Base-by-base conservation (phyloP, 345 rosid genomes). In the Gossypium stocksii region DNA sequence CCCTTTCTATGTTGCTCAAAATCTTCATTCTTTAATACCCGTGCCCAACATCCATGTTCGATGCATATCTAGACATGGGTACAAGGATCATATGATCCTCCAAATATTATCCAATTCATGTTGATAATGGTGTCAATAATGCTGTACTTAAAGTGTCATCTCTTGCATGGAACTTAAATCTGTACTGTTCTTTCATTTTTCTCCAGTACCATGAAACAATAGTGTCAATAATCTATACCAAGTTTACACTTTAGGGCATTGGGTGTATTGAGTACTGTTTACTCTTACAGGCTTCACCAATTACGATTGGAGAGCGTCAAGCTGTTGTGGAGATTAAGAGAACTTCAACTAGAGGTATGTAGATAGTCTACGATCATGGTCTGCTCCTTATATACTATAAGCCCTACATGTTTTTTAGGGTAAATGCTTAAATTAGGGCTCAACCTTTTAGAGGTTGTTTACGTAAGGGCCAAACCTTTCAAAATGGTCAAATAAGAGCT, bases 251-350 rank as follows among this genome's bases (percentile, higher is more conserved):
- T 66, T 45, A 22, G 19, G 49, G 34, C 71, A 22, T 44, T 66
- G 38, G 70, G 6, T 49, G n/a, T 64, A 43, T 64, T 43, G 51
- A n/a, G 69, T 44, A 44, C 44, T 19, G 27, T 66, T 66, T 14
- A 9, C 58, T 10, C 73, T 77, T 34, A 74, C 89, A 93, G 98
- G 93, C 97, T 73, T 89, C 98, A 41, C 92, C 94, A 3, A 43
- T 93, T 76, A 82, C 62, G 3, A 78, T 93, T 23, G 87, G 87
- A 52, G 92, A 82, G 62, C 87, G 79, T 38, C 85, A 81, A 82
- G 94, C 90, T 58, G 81, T 81, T 70, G 73, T 93, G 3, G 94
- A 93, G 80, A 83, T 83, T 84, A 93, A 93, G 87, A 88, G 88
- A 84, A 81, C 88, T 45, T 86, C 83, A 29, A 78, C 81, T 74